A percentile compares a stretch with the other conserved stretches of the same genome.
Evolutionary conservation across 768 basidiomycete genomes (phyloP).

Genomic region (Arthromyces matolae): DNA sequence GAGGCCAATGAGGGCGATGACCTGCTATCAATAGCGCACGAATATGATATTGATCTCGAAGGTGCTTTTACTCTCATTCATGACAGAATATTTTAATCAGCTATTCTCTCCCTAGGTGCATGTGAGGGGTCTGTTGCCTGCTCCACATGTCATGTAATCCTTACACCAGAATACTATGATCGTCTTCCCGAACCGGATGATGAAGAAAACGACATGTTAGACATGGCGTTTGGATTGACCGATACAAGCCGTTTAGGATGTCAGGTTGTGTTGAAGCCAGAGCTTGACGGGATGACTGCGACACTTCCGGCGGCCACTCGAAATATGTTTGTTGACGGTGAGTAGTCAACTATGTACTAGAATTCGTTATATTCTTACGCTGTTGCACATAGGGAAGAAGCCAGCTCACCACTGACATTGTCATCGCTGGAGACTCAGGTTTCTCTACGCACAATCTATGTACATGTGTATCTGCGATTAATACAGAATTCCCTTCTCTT

Average conservation of each 20-base stretch:
- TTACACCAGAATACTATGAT: conserved; percentile 79
- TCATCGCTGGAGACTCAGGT: background rate
- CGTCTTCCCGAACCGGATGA: conserved; percentile 89
- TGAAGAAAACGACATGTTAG: conserved; percentile 98
- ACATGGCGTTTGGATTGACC: conserved; percentile 95
- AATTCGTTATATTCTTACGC: background rate
- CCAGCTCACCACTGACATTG: conserved; percentile 1
- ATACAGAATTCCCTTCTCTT: too few species aligned
- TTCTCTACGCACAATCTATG: too few species aligned
- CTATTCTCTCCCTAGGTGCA: conserved; percentile 55
- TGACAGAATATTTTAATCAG: too few species aligned
- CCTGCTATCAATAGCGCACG: conserved; percentile 85
- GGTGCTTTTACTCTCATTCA: conserved; percentile 40
- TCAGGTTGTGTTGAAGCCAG: conserved; percentile 72
- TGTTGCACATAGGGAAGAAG: conserved; percentile 2
- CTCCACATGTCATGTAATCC: conserved; percentile 95
- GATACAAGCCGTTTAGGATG: conserved; percentile 87
- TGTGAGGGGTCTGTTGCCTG: conserved; percentile 97
- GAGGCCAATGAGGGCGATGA: conserved; percentile 96
- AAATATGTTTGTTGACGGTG: conserved; percentile 97
- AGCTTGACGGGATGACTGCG: conserved; percentile 82
- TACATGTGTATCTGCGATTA: too few species aligned
- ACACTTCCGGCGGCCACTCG: conserved; percentile 86
- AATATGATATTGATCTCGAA: conserved; percentile 94
- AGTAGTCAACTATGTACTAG: conserved; percentile 18